Conservation (phyloP, 805 yeast species). For the Priceomyces fermenticarens region DNA sequence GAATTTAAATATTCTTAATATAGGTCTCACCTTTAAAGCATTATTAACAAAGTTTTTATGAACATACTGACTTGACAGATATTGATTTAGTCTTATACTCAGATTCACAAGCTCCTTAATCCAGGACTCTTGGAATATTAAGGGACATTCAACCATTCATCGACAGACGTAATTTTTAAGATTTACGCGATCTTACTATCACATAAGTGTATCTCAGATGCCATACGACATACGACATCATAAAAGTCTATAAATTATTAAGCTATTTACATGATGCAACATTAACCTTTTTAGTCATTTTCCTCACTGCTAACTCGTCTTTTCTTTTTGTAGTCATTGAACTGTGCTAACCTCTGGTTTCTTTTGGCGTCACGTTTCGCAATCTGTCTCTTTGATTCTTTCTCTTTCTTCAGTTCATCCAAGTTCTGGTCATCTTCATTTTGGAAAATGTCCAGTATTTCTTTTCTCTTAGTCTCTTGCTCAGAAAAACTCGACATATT, state of each 20-base stretch:
- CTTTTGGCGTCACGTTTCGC: slow-evolving; percentile 38
- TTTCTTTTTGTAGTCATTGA: slow-evolving; percentile 15
- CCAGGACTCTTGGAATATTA: slow-evolving; percentile 26
- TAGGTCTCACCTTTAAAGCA: slow-evolving; percentile 16
- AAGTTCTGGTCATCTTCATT: slow-evolving; percentile 19
- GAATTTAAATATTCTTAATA: slow-evolving; percentile 26
- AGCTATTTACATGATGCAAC: background rate
- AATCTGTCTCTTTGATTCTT: slow-evolving; percentile 20
- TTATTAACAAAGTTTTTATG: slow-evolving; percentile 14
- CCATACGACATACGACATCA: too few species aligned
- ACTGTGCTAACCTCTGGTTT: slow-evolving; percentile 22
- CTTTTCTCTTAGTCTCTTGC: slow-evolving; percentile 22
- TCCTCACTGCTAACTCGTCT: slow-evolving; percentile 16
- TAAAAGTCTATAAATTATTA: slow-evolving; percentile 1
- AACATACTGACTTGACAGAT: slow-evolving; percentile 11
- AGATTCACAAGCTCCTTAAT: slow-evolving; percentile 11
- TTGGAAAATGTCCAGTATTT: slow-evolving; percentile 24
- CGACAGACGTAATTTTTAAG: background rate
- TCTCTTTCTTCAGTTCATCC: slow-evolving; percentile 15
- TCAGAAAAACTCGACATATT: slow-evolving; percentile 23
- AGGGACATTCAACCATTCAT: slow-evolving; percentile 11
- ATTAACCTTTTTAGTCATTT: slow-evolving; percentile 5
- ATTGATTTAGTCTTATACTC: slow-evolving; percentile 2
- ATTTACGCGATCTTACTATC: background rate
- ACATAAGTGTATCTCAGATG: background rate